phyloP scores from a whole-genome alignment of 345 rosid genomes.

The Abelmoschus esculentus region DNA sequence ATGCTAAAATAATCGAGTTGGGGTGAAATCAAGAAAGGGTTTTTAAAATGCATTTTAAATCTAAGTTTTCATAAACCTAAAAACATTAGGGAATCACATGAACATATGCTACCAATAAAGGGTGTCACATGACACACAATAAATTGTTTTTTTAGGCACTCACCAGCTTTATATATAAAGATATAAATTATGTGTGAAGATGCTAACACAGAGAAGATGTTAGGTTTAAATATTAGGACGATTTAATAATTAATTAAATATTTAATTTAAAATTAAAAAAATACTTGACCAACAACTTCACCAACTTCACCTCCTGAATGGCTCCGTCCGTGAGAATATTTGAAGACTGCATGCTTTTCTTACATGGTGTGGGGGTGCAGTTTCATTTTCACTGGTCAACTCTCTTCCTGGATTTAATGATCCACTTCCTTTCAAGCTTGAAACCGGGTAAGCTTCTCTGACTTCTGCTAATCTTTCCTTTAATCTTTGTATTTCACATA shows the following conservation, averaged over 20 bases:
- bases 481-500: no score
- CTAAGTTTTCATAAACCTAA: not conserved
- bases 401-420: slow-evolving; percentile 36
- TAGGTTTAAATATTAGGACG: no score
- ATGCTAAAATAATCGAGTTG: not conserved
- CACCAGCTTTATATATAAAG: no score
- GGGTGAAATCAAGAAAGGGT: not conserved
- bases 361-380: not conserved
- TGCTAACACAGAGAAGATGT: no score
- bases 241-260: no score
- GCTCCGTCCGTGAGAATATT: no score
- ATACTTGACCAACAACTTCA: no score
- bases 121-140: not conserved
- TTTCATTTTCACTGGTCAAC: slow-evolving; percentile 21
- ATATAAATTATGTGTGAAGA: no score
- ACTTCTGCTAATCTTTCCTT: not conserved
- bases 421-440: slow-evolving; percentile 43
- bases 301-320: no score
- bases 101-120: not conserved
- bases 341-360: not conserved
- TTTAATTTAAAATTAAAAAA: no score
- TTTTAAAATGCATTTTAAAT: not conserved
- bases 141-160: no score
- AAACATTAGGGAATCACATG: not conserved
- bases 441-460: slow-evolving; percentile 31